These are phyloP conservation scores for Aciculoconidium aculeatum DNA, from an alignment of 805 yeast genomes.

Conservation along the genomic window DNA sequence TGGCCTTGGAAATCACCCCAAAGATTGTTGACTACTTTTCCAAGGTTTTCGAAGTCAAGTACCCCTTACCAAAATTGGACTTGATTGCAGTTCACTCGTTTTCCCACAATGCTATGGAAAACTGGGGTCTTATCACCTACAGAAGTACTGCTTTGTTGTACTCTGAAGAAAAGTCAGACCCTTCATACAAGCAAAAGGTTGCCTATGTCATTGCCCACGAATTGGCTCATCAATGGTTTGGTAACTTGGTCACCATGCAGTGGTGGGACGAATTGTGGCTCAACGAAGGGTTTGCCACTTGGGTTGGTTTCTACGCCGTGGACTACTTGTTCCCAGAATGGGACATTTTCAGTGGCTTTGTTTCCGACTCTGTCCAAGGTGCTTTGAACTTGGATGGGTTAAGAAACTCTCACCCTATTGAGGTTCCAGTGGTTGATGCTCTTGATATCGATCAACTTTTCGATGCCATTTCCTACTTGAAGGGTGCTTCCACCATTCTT, in stretches of 20 bases:
- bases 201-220: conserved; percentile 83
- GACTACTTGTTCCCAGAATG: conserved; percentile 72
- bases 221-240: conserved; percentile 90
- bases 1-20: conserved; percentile 44
- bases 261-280: conserved; percentile 95
- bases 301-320: conserved; percentile 70
- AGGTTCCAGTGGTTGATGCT: conserved; percentile 75
- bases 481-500: conserved; percentile 73
- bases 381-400: conserved; percentile 53
- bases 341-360: conserved; percentile 62
- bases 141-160: conserved; percentile 48
- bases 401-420: conserved; percentile 70
- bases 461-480: conserved; percentile 74
- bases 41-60: conserved; percentile 43
- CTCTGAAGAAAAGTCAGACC: conserved; percentile 42
- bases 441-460: conserved; percentile 77
- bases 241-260: conserved; percentile 82
- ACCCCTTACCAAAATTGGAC: conserved; percentile 79
- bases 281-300: conserved; percentile 87
- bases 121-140: conserved; percentile 77
- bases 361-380: conserved; percentile 44
- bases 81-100: conserved; percentile 74
- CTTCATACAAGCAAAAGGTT: conserved; percentile 58
- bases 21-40: conserved; percentile 47
- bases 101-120: conserved; percentile 87